A percentile compares a stretch with the other conserved stretches of the same genome.
These are phyloP conservation scores for Penicillium thymicola DNA, from an alignment of 2,329 filamentous ascomycete genomes.

Conservation along the genomic window DNA sequence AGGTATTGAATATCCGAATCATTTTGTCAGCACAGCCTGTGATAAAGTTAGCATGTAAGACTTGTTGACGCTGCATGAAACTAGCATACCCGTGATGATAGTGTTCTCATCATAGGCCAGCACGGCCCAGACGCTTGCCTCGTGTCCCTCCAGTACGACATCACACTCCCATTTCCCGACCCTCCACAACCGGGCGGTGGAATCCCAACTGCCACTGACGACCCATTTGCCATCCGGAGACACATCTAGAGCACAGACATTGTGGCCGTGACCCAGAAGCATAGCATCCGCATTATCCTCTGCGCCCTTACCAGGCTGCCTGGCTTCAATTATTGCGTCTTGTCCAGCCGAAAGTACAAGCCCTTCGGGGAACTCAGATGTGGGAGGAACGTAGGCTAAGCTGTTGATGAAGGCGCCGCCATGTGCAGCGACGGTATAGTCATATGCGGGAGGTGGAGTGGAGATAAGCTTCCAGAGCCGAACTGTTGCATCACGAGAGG, in stretches of 20 bases:
- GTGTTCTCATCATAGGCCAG: conserved; percentile 75
- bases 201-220: conserved; percentile 93
- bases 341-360: conserved; percentile 84
- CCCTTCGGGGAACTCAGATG: conserved; percentile 67
- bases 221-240: conserved; percentile 69
- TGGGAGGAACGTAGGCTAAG: conserved; percentile 71
- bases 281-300: conserved; percentile 80
- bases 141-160: conserved; percentile 69
- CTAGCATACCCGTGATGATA: conserved; percentile 64
- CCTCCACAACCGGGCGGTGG: conserved; percentile 79
- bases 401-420: conserved; percentile 86
- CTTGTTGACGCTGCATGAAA: neutral
- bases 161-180: conserved; percentile 81
- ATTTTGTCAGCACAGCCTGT: conserved; percentile 79
- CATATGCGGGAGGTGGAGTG: conserved; percentile 66
- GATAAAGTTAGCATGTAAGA: conserved; percentile 15
- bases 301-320: conserved; percentile 63
- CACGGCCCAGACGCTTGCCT: conserved; percentile 86
- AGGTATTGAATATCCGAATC: conserved; percentile 74
- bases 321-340: conserved; percentile 89
- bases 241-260: conserved; percentile 83
- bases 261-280: conserved; percentile 79
- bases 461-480: conserved; percentile 74
- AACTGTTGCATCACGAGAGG: conserved; percentile 87
- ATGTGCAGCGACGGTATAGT: conserved; percentile 73